Base-by-base conservation (phyloP, 139 green algal species). In the Zygnema circumcarinatum region DNA sequence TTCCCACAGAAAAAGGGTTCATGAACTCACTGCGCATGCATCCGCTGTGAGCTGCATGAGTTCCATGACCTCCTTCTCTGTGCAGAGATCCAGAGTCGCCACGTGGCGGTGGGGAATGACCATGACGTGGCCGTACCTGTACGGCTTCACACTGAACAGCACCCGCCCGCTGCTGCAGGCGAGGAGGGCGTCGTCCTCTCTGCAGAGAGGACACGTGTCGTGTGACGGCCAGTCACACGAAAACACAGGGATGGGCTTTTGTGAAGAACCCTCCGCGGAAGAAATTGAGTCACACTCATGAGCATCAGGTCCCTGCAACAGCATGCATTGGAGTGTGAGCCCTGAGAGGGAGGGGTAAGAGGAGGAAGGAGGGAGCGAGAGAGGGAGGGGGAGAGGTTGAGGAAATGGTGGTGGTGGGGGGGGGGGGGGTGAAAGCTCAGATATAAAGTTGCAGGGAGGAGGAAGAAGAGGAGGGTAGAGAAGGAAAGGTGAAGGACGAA, bases 111-210 rank as follows among this genome's bases (percentile, higher is more conserved):
- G 39, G 3, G 79, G 79, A 29, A 86, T 86, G 67, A 86, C 79
- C 79, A 86, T 86, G 7, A 86, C 79, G 67, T 74, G 31, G 79
- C 79, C 79, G 11, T 73, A 86, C 29, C 32, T 81, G 69, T 86
- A 86, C 36, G 79, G 79, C 69, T 86, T 86, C 3, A 83, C 33
- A 68, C 67, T 86, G 79, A 86, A 86, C 22, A 86, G 79, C 29
- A 86, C 79, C 31, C 79, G 2, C 29, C 79, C 79, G 11, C n/a
- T 33, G 36, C 2, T n/a, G 67, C 32, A 81, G 2, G 29, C 2
- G 21, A 21, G 31, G 54, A 86, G 79, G 3, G 62, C 79, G 67
- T 86, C 79, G 3, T 40, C 32, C 11, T 86, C 79, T 33, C 67
- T 39, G 69, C 79, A 86, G 54, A 86, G 69, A 33, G 79, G 79